Evolutionary conservation across 352 stramenopile genomes (phyloP), one percentile per base, ranked within the genome.

Genomic region (Detonula confervacea): DNA sequence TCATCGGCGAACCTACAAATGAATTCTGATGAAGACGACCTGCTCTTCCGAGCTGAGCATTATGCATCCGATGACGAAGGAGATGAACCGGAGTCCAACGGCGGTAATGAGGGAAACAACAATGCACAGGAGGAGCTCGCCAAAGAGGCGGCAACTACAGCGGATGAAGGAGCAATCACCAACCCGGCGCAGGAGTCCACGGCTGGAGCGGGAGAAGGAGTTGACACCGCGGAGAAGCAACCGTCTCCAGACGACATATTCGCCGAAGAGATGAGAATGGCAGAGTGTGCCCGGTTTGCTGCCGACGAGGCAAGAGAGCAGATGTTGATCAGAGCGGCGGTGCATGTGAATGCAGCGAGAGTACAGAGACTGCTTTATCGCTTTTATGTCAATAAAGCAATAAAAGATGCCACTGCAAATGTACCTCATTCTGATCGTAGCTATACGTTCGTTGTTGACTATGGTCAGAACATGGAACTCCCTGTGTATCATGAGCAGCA

Each of bases 391-490:
- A 18, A 7, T n/a, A 29, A 52, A 20, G 72, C 72, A 27, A 46
- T 56, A 49, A 1, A 24, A 44, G 11, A 68, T 77, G 67, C 54
- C 39, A 66, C 51, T 35, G 22, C 49, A 47, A 20, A 59, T 6
- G 5, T 46, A 47, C 7, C 30, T 44, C 51, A 80, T 57, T 56
- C 14, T 12, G 0, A 65, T 39, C 39, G 16, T 16, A 61, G 1
- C 20, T 76, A 25, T n/a, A 62, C 20, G 39, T 56, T 75, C 8
- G 60, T 74, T 18, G 33, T 62, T 42, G 69, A 84, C 39, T 81
- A 65, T 35, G 64, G 70, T 12, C 80, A 87, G 25, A 84, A 82
- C 39, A 71, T 87, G 35, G 35, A 74, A 18, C 20, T 75, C 0
- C 74, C 80, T 1, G 16, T 39, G 42, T 84, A 66, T 30, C 61